A percentile compares a stretch with the other conserved stretches of the same genome.
Conservation (phyloP, 2,329 filamentous ascomycete species). For the Tympanopsis confertula region DNA sequence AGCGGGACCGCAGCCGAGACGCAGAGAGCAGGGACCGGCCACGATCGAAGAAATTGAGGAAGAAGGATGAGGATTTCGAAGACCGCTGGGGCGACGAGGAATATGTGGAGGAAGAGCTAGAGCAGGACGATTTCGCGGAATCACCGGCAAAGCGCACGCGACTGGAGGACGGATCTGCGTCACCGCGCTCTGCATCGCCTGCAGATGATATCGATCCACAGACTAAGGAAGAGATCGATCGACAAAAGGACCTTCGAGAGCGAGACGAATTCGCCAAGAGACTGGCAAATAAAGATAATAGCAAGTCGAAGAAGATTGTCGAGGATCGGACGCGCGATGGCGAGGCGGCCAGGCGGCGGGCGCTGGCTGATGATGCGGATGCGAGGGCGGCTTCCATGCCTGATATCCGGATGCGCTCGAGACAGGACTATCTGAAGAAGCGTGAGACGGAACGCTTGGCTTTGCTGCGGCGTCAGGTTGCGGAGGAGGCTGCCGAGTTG, state of each 20-base stretch:
- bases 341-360: constrained; percentile 44
- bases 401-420: constrained; percentile 70
- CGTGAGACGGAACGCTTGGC: constrained; percentile 76
- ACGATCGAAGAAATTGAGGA: constrained; percentile 36
- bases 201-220: constrained; percentile 49
- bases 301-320: constrained; percentile 56
- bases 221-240: constrained; percentile 41
- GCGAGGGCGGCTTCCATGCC: constrained; percentile 62
- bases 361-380: constrained; percentile 54
- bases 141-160: constrained; percentile 63
- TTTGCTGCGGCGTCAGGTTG: constrained; percentile 78
- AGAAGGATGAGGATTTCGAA: constrained; percentile 49
- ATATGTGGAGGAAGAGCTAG: constrained; percentile 28
- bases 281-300: constrained; percentile 59
- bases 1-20: constrained; percentile 20
- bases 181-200: constrained; percentile 14
- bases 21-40: constrained; percentile 24
- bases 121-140: constrained; percentile 49
- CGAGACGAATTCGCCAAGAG: constrained; percentile 71
- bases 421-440: constrained; percentile 90
- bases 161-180: constrained; percentile 38
- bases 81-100: constrained; percentile 78
- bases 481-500: constrained; percentile 74
- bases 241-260: constrained; percentile 60
- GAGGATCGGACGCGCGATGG: constrained; percentile 46